Percentiles rank a stretch among this genome's conserved stretches.
Evolutionary conservation across 2,329 filamentous ascomycete species (phyloP).

Genomic region (Taxawa tesnikishii): DNA sequence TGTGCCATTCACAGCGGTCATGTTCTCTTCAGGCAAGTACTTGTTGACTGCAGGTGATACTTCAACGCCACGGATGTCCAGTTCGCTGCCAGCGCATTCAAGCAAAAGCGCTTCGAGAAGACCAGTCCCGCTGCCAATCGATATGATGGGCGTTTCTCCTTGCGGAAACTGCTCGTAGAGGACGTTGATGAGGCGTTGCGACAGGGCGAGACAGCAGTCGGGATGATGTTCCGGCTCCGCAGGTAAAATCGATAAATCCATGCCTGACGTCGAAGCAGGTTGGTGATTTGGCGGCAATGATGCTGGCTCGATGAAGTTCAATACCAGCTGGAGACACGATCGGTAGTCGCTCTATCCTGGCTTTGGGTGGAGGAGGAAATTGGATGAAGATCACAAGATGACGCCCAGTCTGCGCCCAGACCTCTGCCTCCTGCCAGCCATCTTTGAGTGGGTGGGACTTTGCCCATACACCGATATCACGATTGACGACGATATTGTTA

Average conservation of each 20-base stretch:
- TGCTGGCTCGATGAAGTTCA: no score
- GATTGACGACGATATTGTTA: no score
- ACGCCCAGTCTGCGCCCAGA: no score
- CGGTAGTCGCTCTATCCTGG: no score
- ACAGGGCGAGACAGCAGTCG: constrained; percentile 9
- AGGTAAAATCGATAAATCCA: no score
- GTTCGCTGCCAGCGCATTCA: constrained; percentile 11
- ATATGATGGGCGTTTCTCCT: constrained; percentile 20
- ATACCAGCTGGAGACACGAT: neutral
- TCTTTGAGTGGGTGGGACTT: no score
- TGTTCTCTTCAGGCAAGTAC: constrained; percentile 28
- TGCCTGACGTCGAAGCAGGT: no score
- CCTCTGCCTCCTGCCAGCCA: no score
- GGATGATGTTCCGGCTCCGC: constrained; percentile 7
- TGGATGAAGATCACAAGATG: no score
- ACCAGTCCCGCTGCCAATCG: constrained; percentile 39
- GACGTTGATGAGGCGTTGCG: constrained; percentile 5
- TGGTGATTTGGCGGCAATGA: no score
- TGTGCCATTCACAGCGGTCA: constrained; percentile 32
- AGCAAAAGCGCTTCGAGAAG: constrained; percentile 36
- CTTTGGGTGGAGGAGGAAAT: no score
- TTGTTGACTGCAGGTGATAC: constrained; percentile 32
- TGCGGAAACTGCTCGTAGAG: constrained; percentile 4
- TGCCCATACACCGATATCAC: no score
- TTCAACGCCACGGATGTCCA: constrained; percentile 34